phyloP scores from a whole-genome alignment of 2,329 filamentous ascomycete genomes.

The Penicillium janthinellum region DNA sequence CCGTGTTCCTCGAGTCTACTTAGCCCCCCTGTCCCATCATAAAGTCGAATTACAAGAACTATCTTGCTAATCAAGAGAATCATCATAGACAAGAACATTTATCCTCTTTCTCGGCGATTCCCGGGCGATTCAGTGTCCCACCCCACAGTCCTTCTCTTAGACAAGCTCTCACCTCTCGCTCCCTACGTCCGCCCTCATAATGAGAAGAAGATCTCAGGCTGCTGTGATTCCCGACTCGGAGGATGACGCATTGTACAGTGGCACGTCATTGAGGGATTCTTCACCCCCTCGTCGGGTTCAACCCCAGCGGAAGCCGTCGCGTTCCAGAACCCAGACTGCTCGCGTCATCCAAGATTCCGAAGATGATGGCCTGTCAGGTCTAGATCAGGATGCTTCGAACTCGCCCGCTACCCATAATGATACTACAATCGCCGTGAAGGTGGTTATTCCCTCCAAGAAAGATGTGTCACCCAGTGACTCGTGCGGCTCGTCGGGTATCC shows the following conservation, averaged over 20 bases:
- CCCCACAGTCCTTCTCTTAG: neutral
- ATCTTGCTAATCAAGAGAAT: neutral
- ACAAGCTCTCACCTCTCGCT: neutral
- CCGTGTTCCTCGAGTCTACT: neutral
- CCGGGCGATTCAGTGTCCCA: neutral
- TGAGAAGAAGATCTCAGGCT: slow-evolving; percentile 20
- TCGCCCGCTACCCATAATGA: neutral
- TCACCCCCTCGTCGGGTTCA: slow-evolving; percentile 14
- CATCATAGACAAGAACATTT: neutral
- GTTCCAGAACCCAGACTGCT: slow-evolving; percentile 17
- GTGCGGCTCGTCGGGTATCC: slow-evolving; percentile 43
- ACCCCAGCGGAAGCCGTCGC: slow-evolving; percentile 15
- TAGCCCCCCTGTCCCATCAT: neutral
- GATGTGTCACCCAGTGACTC: slow-evolving; percentile 27
- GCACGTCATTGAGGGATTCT: slow-evolving; percentile 19
- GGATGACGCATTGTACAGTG: slow-evolving; percentile 18
- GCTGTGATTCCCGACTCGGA: slow-evolving; percentile 24
- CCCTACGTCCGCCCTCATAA: neutral
- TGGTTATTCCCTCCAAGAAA: slow-evolving; percentile 36
- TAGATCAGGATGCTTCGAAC: slow-evolving; percentile 9
- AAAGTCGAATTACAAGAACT: neutral
- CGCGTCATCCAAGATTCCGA: slow-evolving; percentile 26
- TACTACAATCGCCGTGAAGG: slow-evolving; percentile 20
- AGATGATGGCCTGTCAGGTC: slow-evolving; percentile 15
- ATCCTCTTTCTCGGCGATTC: neutral